Conservation (phyloP, 108 stramenopile genomes). For the Schizochytrium sp. region DNA sequence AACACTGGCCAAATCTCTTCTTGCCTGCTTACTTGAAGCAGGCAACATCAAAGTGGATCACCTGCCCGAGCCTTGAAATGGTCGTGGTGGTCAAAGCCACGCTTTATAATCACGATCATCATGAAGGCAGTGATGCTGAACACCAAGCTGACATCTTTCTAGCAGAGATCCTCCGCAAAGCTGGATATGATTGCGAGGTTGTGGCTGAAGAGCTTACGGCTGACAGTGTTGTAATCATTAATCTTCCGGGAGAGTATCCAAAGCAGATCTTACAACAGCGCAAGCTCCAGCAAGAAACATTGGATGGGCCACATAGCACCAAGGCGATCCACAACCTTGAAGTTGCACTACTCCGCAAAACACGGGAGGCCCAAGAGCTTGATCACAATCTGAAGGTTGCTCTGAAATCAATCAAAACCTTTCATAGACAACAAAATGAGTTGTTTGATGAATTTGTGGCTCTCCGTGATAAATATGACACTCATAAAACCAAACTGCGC, state of each 20-base stretch:
- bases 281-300: background rate
- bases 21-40: too few species aligned
- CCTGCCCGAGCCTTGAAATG: background rate
- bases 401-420: conserved; percentile 31
- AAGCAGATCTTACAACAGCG: background rate
- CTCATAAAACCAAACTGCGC: conserved; percentile 4
- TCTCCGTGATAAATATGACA: conserved; percentile 23
- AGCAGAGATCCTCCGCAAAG: conserved; percentile 13
- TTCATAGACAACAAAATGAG: conserved; percentile 43
- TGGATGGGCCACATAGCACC: too few species aligned
- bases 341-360: background rate
- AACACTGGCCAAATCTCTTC: too few species aligned
- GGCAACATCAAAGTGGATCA: too few species aligned
- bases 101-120: background rate
- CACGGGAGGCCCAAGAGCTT: conserved; percentile 10
- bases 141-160: conserved; percentile 12
- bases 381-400: conserved; percentile 51
- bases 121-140: background rate
- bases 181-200: conserved; percentile 8
- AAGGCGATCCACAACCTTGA: background rate
- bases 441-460: conserved; percentile 54
- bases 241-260: background rate
- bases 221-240: background rate
- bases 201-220: background rate
- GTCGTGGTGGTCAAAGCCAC: background rate